phyloP scores from a whole-genome alignment of 495 filamentous ascomycete genomes.

The Penicillium coffeae region DNA sequence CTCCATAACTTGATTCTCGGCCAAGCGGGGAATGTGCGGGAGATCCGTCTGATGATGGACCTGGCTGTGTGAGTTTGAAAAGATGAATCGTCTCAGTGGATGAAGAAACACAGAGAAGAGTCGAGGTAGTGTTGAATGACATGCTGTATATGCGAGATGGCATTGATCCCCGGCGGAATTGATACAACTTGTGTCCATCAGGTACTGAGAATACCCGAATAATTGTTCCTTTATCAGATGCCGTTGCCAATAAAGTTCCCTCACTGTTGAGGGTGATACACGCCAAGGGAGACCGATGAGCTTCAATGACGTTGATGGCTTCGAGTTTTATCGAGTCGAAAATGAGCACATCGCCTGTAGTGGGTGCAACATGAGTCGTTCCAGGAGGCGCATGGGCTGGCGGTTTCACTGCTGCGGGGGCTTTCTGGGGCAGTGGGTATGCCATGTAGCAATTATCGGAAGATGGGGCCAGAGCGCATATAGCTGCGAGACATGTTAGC shows the following conservation, averaged over 20 bases:
- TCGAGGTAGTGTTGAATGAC: slow-evolving; percentile 96
- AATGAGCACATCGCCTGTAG: slow-evolving; percentile 87
- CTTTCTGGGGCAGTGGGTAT: slow-evolving; percentile 85
- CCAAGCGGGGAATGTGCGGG: slow-evolving; percentile 28
- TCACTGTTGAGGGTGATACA: slow-evolving; percentile 87
- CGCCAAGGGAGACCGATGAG: slow-evolving; percentile 87
- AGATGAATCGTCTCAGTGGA: slow-evolving; percentile 97
- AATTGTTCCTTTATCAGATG: slow-evolving; percentile 96
- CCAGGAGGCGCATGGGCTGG: slow-evolving; percentile 85
- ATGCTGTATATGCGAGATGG: slow-evolving; percentile 95
- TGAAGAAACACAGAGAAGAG: slow-evolving; percentile 90
- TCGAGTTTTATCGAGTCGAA: slow-evolving; percentile 84
- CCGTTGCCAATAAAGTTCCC: slow-evolving; percentile 89
- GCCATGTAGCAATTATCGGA: slow-evolving; percentile 95
- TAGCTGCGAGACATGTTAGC: slow-evolving; percentile 50
- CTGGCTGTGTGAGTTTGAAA: slow-evolving; percentile 65
- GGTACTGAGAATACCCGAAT: slow-evolving; percentile 93
- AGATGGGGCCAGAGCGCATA: slow-evolving; percentile 87
- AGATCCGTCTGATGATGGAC: slow-evolving; percentile 29
- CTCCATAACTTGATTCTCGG: slow-evolving; percentile 38
- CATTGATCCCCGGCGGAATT: slow-evolving; percentile 92
- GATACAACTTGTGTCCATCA: slow-evolving; percentile 82
- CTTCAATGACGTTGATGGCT: slow-evolving; percentile 87
- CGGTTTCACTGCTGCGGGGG: slow-evolving; percentile 57
- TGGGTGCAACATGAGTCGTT: slow-evolving; percentile 67